phyloP scores from a whole-genome alignment of 495 filamentous ascomycete genomes.

The Penicillium dipodomyicola region DNA sequence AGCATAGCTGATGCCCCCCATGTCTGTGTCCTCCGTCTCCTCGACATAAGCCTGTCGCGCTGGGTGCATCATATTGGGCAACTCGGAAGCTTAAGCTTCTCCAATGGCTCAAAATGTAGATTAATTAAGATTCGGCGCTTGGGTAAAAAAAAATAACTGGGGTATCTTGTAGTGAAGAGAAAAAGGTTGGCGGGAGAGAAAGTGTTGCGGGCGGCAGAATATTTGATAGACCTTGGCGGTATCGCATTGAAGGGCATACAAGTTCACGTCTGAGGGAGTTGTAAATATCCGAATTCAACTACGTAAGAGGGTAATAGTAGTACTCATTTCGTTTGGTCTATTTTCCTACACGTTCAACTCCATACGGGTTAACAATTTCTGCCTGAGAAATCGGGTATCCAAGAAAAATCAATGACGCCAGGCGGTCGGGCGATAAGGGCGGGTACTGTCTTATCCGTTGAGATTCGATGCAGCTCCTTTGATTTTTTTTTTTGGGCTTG shows the following conservation, averaged over 20 bases:
- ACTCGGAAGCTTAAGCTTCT: slow-evolving; percentile 10
- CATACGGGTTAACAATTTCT: neutral
- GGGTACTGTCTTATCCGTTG: slow-evolving; percentile 23
- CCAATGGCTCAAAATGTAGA: neutral
- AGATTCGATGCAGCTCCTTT: slow-evolving; percentile 13
- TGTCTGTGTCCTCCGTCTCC: slow-evolving; percentile 68
- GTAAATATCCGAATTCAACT: neutral
- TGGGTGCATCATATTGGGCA: slow-evolving; percentile 75
- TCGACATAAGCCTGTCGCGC: slow-evolving; percentile 94
- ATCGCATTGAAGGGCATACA: neutral
- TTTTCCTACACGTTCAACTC: neutral
- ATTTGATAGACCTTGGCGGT: slow-evolving; percentile 19
- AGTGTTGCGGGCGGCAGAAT: slow-evolving; percentile 27
- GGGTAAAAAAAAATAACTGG: neutral
- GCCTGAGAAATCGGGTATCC: slow-evolving; percentile 1
- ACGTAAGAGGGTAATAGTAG: too few relatives aligned
- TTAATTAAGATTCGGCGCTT: slow-evolving; percentile 6
- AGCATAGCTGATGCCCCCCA: slow-evolving; percentile 73
- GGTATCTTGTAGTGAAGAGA: neutral
- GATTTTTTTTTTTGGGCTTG: slow-evolving; percentile 12
- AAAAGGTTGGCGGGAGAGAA: slow-evolving; percentile 12
- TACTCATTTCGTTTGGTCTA: neutral
- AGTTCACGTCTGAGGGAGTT: neutral
- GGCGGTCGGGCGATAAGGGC: slow-evolving; percentile 30
- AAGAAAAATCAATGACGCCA: slow-evolving; percentile 25